A percentile compares a stretch with the other conserved stretches of the same genome.
Evolutionary conservation across 202 grass and related monocot genomes (phyloP).

Genomic region (Cymbopogon flexuosus): DNA sequence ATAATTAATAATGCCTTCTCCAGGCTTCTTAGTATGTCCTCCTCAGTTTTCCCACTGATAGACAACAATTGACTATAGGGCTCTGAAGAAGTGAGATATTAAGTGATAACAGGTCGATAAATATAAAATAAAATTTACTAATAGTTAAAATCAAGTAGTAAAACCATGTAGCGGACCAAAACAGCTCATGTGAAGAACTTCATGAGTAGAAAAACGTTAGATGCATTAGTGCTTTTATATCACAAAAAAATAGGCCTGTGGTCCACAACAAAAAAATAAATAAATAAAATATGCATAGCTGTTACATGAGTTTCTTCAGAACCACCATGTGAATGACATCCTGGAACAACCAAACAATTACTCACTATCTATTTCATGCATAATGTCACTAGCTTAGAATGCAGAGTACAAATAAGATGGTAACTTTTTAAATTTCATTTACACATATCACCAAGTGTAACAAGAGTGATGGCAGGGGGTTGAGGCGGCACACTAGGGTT

Average conservation of each 20-base stretch:
- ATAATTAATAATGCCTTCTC: constrained; percentile 53
- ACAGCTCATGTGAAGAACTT: background rate
- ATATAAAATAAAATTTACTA: background rate
- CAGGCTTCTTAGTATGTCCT: constrained; percentile 66
- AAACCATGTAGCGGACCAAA: background rate
- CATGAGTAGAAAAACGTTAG: background rate
- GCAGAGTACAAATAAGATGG: constrained; percentile 16
- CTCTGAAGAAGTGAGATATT: constrained; percentile 42
- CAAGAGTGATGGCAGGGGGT: too few relatives aligned
- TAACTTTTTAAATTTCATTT: background rate
- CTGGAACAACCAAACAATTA: constrained; percentile 8
- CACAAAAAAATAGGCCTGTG: background rate
- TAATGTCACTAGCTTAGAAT: background rate
- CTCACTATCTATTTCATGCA: background rate
- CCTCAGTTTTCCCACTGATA: constrained; percentile 78
- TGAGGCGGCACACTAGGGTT: too few relatives aligned
- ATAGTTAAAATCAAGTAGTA: constrained; percentile 8
- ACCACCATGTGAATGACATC: background rate
- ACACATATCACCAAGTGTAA: background rate
- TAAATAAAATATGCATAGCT: background rate
- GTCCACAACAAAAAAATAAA: background rate
- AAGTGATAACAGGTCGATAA: background rate
- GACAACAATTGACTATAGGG: constrained; percentile 65
- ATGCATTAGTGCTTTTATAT: background rate
- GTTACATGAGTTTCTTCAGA: background rate